Evolutionary conservation across 192 early-diverging fungal genomes (phyloP).

Genomic region (Martensiomyces pterosporus): DNA sequence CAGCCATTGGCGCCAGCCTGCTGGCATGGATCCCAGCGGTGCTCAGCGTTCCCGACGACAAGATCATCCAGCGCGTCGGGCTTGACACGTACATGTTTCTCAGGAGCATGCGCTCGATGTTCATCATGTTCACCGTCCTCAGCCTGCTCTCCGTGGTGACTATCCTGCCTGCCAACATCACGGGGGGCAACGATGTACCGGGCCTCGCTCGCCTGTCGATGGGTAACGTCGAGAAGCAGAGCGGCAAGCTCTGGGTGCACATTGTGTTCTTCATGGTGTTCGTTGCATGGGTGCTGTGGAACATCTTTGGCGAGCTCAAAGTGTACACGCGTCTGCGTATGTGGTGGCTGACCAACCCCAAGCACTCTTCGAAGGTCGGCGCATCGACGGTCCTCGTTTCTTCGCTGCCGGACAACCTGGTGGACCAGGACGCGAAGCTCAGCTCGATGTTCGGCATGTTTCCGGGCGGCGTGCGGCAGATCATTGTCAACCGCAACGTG

Average conservation of each 20-base stretch:
- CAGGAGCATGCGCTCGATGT: conserved; percentile 63
- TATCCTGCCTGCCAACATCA: conserved; percentile 70
- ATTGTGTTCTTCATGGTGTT: conserved; percentile 46
- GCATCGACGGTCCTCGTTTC: conserved; percentile 67
- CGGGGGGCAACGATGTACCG: conserved; percentile 7
- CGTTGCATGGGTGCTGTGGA: conserved; percentile 30
- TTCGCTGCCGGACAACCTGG: conserved; percentile 63
- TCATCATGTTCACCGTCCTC: conserved; percentile 60
- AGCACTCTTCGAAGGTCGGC: conserved; percentile 44
- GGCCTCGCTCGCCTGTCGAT: conserved; percentile 66
- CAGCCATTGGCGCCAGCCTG: conserved; percentile 47
- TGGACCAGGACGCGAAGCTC: conserved; percentile 46
- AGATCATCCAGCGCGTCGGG: conserved; percentile 55
- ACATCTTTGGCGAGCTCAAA: conserved; percentile 57
- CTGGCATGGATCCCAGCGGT: conserved; percentile 60
- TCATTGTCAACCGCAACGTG: conserved; percentile 61
- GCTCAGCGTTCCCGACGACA: conserved; percentile 53
- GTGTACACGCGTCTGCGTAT: conserved; percentile 62
- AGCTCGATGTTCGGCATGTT: conserved; percentile 55
- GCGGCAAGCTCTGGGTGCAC: conserved; percentile 67
- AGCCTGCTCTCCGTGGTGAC: conserved; percentile 54
- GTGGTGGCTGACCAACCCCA: conserved; percentile 54
- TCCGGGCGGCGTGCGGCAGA: conserved; percentile 62
- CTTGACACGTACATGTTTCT: conserved; percentile 80
- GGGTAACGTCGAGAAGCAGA: conserved; percentile 59